Base-by-base conservation (phyloP, 768 basidiomycete genomes). In the Lentinula sp. region DNA sequence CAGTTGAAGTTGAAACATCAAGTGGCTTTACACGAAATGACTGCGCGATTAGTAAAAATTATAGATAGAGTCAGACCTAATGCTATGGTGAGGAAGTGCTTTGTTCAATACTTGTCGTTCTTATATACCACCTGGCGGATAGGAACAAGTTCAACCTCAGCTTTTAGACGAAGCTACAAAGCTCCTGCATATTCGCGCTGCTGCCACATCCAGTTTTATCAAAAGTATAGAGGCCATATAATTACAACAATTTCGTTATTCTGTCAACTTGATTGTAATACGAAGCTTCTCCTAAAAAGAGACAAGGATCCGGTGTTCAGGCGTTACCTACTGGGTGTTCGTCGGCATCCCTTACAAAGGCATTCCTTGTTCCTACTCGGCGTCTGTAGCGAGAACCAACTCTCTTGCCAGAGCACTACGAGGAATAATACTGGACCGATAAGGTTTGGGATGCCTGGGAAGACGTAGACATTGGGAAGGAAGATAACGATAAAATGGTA, bases 11-110 rank as follows among this genome's bases (percentile, higher is more conserved):
- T 79, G n/a, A 77, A 87, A 57, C 88, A 91, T 71, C 81, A 75
- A 59, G 87, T 87, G 9, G 90, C 90, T 4, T 67, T 90, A 50
- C 81, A 87, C 32, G 85, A 86, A 66, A 93, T 93, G 88, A 81
- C 86, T 51, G 76, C 81, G 2, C 77, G 79, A n/a, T 68, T 93
- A 61, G 79, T 88, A 43, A 72, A 73, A 18, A 74, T 81, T 42
- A 78, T 88, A 39, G 86, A 89, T 68, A 81, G 80, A 61, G 75
- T 81, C 54, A 81, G 79, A 59, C 88, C 88, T 9, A 71, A 83
- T 4, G 78, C 80, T 13, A 68, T 91, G 72, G 91, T 90, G 64
- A 59, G 85, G 43, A 28, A 28, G 28, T 28, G 1, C 53, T 37
- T 53, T 20, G 0, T 48, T 20, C 9, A 7, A 20, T 48, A 23